A percentile compares a stretch with the other conserved stretches of the same genome.
Conservation (phyloP, 2,329 filamentous ascomycete species). For the Phyllosticta paracitricarpa region DNA sequence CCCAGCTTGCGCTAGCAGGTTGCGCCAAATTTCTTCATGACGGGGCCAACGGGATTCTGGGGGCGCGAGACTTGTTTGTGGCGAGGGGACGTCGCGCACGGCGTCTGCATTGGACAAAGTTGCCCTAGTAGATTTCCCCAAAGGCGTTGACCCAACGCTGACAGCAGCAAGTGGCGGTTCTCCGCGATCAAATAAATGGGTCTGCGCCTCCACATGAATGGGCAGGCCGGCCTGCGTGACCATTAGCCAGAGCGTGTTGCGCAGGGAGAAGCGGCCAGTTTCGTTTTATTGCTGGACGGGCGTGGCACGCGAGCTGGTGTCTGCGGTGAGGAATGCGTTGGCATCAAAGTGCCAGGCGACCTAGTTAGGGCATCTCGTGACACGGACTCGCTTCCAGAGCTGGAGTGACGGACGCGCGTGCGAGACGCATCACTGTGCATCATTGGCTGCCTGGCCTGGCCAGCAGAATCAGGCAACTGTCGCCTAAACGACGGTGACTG, state of each 20-base stretch:
- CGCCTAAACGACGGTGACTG: background rate
- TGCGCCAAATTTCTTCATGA: background rate
- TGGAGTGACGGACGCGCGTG: background rate
- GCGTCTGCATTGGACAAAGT: background rate
- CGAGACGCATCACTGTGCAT: background rate
- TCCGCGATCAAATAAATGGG: background rate
- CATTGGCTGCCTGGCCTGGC: background rate
- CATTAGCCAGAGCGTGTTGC: background rate
- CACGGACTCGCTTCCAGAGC: background rate
- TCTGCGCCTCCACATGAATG: background rate
- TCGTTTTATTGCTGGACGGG: background rate
- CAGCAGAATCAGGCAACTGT: background rate
- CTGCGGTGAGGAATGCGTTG: background rate
- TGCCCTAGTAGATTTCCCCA: background rate
- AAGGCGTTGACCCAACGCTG: background rate
- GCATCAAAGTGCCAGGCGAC: background rate
- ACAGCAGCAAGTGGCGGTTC: background rate
- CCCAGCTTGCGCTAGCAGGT: background rate
- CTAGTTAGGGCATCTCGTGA: background rate
- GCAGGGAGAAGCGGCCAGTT: background rate
- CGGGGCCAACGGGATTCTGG: background rate
- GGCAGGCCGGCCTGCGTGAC: background rate
- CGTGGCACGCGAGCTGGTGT: background rate
- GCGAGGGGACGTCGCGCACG: background rate
- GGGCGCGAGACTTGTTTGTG: background rate